Evolutionary conservation across 257 asterid species (phyloP).

Genomic region (Ligustrum vulgare): DNA sequence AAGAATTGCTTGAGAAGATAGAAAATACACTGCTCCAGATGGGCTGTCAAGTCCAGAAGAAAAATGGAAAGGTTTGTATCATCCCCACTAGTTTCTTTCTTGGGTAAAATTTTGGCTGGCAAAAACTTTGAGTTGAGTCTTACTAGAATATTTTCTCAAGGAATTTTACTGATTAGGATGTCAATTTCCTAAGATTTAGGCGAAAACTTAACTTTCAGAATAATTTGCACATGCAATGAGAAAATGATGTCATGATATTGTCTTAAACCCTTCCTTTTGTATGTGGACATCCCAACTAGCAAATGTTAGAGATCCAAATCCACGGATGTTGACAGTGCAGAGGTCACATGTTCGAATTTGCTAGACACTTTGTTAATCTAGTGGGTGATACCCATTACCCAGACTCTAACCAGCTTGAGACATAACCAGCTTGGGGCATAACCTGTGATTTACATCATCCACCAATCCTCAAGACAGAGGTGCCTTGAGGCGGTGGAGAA

Average conservation of each 20-base stretch:
- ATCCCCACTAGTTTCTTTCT: background rate
- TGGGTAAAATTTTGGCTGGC: background rate
- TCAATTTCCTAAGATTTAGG: background rate
- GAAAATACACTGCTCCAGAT: slow-evolving; percentile 52
- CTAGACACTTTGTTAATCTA: too few species aligned
- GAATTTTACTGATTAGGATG: background rate
- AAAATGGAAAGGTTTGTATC: slow-evolving; percentile 74
- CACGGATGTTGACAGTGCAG: too few species aligned
- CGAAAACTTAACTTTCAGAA: background rate
- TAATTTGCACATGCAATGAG: background rate
- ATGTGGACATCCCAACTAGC: too few species aligned
- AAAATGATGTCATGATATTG: background rate
- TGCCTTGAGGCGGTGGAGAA: too few species aligned
- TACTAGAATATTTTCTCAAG: background rate
- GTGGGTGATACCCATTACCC: too few species aligned
- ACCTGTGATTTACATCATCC: too few species aligned
- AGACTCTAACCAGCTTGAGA: too few species aligned
- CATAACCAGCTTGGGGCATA: too few species aligned
- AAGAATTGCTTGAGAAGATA: slow-evolving; percentile 72
- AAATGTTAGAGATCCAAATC: too few species aligned
- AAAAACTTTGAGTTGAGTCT: background rate
- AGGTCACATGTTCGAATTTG: too few species aligned
- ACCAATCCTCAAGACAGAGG: too few species aligned
- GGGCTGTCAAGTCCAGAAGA: slow-evolving; percentile 83
- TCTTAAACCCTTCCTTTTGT: slow-evolving; percentile 62